A percentile compares a stretch with the other conserved stretches of the same genome.
Conservation (phyloP, 768 basidiomycete species). For the Calocera cornea region DNA sequence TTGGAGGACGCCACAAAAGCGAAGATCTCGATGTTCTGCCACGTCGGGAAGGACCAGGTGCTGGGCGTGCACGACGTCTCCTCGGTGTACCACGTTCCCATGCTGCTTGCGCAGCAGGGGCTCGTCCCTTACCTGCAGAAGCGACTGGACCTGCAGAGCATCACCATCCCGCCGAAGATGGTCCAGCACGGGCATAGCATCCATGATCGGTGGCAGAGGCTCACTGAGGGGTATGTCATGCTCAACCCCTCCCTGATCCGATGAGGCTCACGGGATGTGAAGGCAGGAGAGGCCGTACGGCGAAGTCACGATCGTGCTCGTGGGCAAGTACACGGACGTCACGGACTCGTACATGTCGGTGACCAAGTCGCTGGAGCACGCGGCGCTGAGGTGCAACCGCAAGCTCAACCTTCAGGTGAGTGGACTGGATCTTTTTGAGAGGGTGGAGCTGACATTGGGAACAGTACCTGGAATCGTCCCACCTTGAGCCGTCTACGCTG, state of each 20-base stretch:
- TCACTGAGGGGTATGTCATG: slow-evolving; percentile 71
- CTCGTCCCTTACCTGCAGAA: slow-evolving; percentile 71
- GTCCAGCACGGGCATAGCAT: slow-evolving; percentile 48
- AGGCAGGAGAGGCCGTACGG: slow-evolving; percentile 94
- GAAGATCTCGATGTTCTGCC: slow-evolving; percentile 99
- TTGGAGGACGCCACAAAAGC: slow-evolving; percentile 76
- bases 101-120: slow-evolving; percentile 85
- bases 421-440: neutral
- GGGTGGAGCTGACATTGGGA: neutral
- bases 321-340: slow-evolving; percentile 93
- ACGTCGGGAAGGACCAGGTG: slow-evolving; percentile 72
- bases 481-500: slow-evolving; percentile 73
- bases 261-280: slow-evolving; percentile 5
- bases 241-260: neutral
- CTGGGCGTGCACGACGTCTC: slow-evolving; percentile 92
- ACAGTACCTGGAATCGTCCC: slow-evolving; percentile 92
- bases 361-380: slow-evolving; percentile 90
- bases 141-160: slow-evolving; percentile 55
- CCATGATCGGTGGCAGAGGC: slow-evolving; percentile 62
- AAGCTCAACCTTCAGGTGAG: slow-evolving; percentile 69
- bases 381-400: slow-evolving; percentile 79
- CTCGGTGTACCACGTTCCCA: slow-evolving; percentile 93
- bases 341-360: slow-evolving; percentile 99
- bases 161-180: slow-evolving; percentile 45
- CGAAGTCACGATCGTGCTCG: slow-evolving; percentile 73